Conservation (phyloP, 2,329 filamentous ascomycete genomes). For the Talaromyces sp. region DNA sequence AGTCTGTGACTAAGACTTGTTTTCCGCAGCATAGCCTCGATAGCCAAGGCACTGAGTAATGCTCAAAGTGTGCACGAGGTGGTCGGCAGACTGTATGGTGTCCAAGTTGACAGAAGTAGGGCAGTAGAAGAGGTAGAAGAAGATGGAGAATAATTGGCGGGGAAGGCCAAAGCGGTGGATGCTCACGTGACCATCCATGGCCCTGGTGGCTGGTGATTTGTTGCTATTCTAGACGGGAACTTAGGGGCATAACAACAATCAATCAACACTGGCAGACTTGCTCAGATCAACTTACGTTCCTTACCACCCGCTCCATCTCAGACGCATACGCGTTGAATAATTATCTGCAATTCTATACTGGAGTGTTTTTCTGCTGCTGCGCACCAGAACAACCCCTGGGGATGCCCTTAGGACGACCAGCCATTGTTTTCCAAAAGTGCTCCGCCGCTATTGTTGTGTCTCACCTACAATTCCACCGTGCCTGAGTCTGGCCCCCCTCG, state of each 20-base stretch:
- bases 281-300: background rate
- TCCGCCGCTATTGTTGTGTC: constrained; percentile 33
- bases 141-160: background rate
- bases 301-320: background rate
- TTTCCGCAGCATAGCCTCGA: background rate
- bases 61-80: background rate
- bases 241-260: constrained; percentile 5
- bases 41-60: background rate
- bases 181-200: background rate
- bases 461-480: constrained; percentile 29
- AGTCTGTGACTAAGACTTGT: background rate
- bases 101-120: too few relatives aligned
- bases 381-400: constrained; percentile 19
- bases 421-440: constrained; percentile 29
- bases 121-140: background rate
- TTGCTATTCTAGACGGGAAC: background rate
- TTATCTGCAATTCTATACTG: background rate
- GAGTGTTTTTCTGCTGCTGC: constrained; percentile 8
- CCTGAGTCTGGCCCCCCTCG: constrained; percentile 12
- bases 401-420: constrained; percentile 26
- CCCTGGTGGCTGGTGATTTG: constrained; percentile 1
- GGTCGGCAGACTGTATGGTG: background rate
- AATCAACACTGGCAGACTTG: background rate
- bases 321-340: background rate
- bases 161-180: background rate